Percentiles rank a stretch among this genome's conserved stretches.
phyloP scores from a whole-genome alignment of 768 basidiomycete genomes.

The Boletus eberwhitei region DNA sequence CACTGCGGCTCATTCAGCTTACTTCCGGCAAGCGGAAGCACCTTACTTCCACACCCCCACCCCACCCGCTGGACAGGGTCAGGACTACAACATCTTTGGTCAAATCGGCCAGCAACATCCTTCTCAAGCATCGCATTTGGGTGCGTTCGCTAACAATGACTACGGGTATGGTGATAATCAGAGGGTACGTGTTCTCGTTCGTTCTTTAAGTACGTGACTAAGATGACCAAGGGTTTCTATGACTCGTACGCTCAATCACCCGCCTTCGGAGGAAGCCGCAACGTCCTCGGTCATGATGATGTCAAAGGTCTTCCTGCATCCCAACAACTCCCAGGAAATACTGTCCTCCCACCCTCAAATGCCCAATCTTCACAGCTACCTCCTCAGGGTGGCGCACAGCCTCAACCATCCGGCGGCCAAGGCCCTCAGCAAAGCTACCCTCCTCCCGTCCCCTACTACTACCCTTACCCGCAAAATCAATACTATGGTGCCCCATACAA shows the following conservation, averaged over 20 bases:
- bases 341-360: slow-evolving; percentile 50
- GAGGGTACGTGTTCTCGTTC: slow-evolving; percentile 44
- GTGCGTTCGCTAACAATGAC: slow-evolving; percentile 58
- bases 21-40: slow-evolving; percentile 67
- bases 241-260: slow-evolving; percentile 67
- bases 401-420: slow-evolving; percentile 58
- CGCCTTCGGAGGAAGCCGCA: slow-evolving; percentile 58
- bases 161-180: slow-evolving; percentile 68
- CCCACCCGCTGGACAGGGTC: slow-evolving; percentile 63
- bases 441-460: slow-evolving; percentile 58
- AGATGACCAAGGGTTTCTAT: slow-evolving; percentile 61
- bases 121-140: slow-evolving; percentile 45
- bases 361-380: slow-evolving; percentile 52
- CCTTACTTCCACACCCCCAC: slow-evolving; percentile 80
- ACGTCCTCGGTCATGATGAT: slow-evolving; percentile 69
- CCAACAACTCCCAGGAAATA: slow-evolving; percentile 52
- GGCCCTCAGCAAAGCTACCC: slow-evolving; percentile 65
- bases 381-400: slow-evolving; percentile 48
- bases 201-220: slow-evolving; percentile 1
- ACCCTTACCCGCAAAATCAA: slow-evolving; percentile 73
- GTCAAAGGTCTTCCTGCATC: slow-evolving; percentile 63
- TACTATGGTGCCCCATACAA: slow-evolving; percentile 74
- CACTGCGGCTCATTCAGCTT: slow-evolving; percentile 59
- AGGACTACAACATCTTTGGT: slow-evolving; percentile 65
- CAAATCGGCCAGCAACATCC: slow-evolving; percentile 57